Base-by-base conservation (phyloP, 2,329 filamentous ascomycete species). In the Calonectria hawksworthii region DNA sequence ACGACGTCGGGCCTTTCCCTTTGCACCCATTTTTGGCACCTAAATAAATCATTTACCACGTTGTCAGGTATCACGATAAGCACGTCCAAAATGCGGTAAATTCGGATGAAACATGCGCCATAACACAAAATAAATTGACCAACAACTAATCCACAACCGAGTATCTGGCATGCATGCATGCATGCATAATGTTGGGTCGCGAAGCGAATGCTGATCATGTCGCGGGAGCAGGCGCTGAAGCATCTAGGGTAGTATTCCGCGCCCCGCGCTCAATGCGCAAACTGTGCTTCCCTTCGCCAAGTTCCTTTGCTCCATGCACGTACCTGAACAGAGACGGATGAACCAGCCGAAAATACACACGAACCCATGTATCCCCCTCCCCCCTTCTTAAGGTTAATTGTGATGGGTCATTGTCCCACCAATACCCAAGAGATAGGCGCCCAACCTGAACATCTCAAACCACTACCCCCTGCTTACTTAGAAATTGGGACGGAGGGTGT, bases 101-200 rank as follows among this genome's bases (percentile, higher is more conserved):
- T 59, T 36, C 30, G 21, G 32, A 26, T 26, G 32, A 59, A 34
- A 36, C n/a, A 10, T 14, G n/a, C 21, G 16, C 7, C 32, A 1
- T 16, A 14, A 3, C 26, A n/a, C 7, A 52, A 16, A 32, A n/a
- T 3, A 54, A 61, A 44, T 30, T 3, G 30, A 18, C 8, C 18
- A 26, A 2, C 23, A 54, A 32, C 13, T 8, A 6, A 54, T 51
- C 14, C 41, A 14, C 23, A 21, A 3, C 41, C 18, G n/a, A 36
- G 30, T 59, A 18, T 32, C 10, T 52, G 21, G 34, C 38, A 63
- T 72, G 54, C 54, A 44, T 68, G 54, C 32, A 36, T 68, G 51
- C 41, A 52, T 44, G 70, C 64, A 73, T 65, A 41, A 54, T 47
- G 52, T 36, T 63, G 44, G 26, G 30, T 34, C 11, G 38, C 23